Evolutionary conservation across 768 basidiomycete genomes (phyloP), one percentile per base, ranked within the genome.

Genomic region (Lepiota subincarnata): DNA sequence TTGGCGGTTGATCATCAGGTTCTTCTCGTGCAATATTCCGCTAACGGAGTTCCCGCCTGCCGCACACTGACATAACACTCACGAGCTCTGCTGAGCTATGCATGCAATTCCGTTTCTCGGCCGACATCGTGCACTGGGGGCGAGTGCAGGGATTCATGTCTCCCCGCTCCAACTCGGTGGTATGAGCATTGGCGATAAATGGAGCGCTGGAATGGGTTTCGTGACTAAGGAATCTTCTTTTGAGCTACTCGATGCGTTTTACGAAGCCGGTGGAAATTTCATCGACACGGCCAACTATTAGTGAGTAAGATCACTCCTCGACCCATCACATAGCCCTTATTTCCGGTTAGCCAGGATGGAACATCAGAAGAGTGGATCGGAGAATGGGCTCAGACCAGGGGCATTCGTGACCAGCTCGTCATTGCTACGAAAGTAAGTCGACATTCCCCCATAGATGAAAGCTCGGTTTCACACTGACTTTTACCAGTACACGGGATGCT

Each of bases 311-410:
- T 13, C 24, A 12, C 14, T 10, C 24, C n/a, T n/a, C 3, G n/a
- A n/a, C 42, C 4, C 22, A 7, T 28, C 7, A 28, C 7, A 28
- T 28, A 28, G 7, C 3, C 4, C 26, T 28, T 7, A 28, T 28
- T 28, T 7, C 3, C 26, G 12, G 19, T n/a, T 26, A 76, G 73
- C 50, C 79, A 83, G 56, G 73, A 80, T 51, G 80, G 77, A 55
- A 61, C 72, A 26, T 80, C 77, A 6, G 82, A 86, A 60, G 45
- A 55, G 43, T 71, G 73, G 57, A 68, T 79, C 24, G 79, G 78
- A 6, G 77, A 79, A 58, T 80, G 77, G 78, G 72, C 73, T 59
- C 69, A 74, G 55, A 51, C 62, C 34, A 64, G 75, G 18, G 67
- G 66, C 0, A 73, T 72, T 43, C 66, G 78, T 11, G 73, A 78